Conservation (phyloP, 2,329 filamentous ascomycete genomes). For the Metarhizium album region DNA sequence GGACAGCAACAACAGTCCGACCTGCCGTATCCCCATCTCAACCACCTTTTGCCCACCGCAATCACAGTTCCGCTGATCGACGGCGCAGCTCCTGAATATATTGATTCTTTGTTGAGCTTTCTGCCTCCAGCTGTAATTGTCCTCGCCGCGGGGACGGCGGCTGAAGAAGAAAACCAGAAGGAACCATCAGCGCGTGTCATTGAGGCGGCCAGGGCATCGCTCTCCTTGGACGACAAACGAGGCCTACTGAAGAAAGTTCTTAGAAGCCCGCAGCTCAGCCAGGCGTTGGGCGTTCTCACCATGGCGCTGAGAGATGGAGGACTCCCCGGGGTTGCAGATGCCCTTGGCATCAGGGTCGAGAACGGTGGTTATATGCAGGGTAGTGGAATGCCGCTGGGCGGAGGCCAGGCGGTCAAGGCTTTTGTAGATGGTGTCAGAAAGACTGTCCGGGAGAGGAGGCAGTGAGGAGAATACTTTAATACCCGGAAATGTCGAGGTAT, state of each 20-base stretch:
- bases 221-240: conserved; percentile 69
- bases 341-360: conserved; percentile 66
- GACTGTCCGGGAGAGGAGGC: conserved; percentile 52
- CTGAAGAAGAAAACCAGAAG: conserved; percentile 42
- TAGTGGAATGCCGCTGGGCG: conserved; percentile 74
- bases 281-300: conserved; percentile 75
- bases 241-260: conserved; percentile 70
- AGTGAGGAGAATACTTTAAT: neutral
- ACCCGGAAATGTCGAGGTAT: neutral
- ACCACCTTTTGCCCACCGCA: conserved; percentile 70
- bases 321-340: conserved; percentile 79
- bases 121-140: conserved; percentile 72
- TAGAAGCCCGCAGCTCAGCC: conserved; percentile 80
- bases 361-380: conserved; percentile 75
- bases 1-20: conserved; percentile 27
- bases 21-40: conserved; percentile 69
- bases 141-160: conserved; percentile 55
- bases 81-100: conserved; percentile 47
- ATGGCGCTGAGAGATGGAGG: conserved; percentile 85
- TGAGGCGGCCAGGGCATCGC: conserved; percentile 62
- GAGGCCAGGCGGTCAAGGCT: conserved; percentile 78
- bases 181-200: conserved; percentile 60
- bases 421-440: conserved; percentile 85
- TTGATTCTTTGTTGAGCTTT: conserved; percentile 66
- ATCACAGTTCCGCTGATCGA: conserved; percentile 71